phyloP scores from a whole-genome alignment of 2,329 filamentous ascomycete genomes.

The Blastomyces silverae region DNA sequence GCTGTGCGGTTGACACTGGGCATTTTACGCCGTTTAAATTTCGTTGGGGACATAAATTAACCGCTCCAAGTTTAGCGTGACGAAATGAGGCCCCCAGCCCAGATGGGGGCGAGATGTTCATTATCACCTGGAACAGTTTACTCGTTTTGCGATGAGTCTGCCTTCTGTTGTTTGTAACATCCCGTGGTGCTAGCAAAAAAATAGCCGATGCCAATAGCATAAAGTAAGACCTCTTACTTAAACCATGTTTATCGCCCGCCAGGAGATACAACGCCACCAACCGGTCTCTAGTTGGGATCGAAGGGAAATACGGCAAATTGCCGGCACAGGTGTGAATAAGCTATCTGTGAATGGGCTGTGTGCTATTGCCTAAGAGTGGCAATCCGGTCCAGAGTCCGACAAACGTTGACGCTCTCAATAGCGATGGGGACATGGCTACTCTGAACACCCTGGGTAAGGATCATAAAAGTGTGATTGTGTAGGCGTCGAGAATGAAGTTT shows the following conservation, averaged over 20 bases:
- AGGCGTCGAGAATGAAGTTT: conserved; percentile 41
- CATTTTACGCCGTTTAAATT: too few relatives aligned
- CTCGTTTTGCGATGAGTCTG: too few relatives aligned
- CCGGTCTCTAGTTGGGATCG: conserved; percentile 55
- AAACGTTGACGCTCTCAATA: conserved; percentile 57
- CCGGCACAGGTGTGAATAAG: conserved; percentile 67
- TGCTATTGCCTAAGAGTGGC: conserved; percentile 68
- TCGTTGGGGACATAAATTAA: too few relatives aligned
- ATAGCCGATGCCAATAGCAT: too few relatives aligned
- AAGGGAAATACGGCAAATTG: conserved; percentile 62
- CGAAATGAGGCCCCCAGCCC: not conserved
- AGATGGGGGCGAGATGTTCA: too few relatives aligned
- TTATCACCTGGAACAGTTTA: too few relatives aligned
- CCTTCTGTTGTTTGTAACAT: too few relatives aligned
- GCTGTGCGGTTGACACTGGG: too few relatives aligned
- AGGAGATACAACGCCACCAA: conserved; percentile 60
- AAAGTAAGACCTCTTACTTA: too few relatives aligned
- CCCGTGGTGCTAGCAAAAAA: too few relatives aligned
- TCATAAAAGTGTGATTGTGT: conserved; percentile 43
- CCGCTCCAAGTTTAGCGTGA: not conserved
- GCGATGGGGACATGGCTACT: conserved; percentile 50
- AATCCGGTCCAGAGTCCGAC: conserved; percentile 59
- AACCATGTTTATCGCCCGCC: conserved; percentile 43
- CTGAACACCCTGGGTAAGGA: conserved; percentile 50
- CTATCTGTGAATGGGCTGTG: conserved; percentile 75